A percentile compares a stretch with the other conserved stretches of the same genome.
These are phyloP conservation scores for Paxillus involutus DNA, from an alignment of 768 basidiomycete genomes.

Conservation along the genomic window DNA sequence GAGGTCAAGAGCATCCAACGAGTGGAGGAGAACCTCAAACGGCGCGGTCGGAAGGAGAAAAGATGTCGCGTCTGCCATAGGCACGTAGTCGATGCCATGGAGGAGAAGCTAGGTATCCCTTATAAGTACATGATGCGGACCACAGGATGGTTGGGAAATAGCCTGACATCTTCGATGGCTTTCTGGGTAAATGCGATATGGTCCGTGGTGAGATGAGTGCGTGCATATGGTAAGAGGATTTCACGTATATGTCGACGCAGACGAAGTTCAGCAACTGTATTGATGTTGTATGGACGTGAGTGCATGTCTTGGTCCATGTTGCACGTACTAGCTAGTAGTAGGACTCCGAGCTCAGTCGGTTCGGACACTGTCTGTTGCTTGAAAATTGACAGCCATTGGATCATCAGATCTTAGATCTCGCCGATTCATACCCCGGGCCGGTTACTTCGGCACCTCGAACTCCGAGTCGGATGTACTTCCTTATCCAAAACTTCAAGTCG, in stretches of 20 bases:
- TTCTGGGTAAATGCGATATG: conserved; percentile 54
- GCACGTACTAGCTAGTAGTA: too few species aligned
- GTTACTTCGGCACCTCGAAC: too few species aligned
- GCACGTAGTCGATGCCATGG: conserved; percentile 40
- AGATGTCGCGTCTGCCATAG: conserved; percentile 50
- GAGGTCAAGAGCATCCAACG: conserved; percentile 32
- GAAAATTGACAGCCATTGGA: too few species aligned
- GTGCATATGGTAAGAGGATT: conserved; percentile 54
- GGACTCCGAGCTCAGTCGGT: too few species aligned
- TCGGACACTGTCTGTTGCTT: too few species aligned
- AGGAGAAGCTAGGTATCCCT: conserved; percentile 38
- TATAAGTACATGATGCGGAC: background rate
- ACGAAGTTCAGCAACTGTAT: conserved; percentile 20
- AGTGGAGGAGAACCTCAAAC: conserved; percentile 42
- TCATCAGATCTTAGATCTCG: too few species aligned
- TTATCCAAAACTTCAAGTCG: too few species aligned
- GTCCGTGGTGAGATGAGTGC: conserved; percentile 52
- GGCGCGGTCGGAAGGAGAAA: conserved; percentile 57
- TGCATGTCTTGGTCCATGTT: conserved; percentile 10
- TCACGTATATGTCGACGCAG: conserved; percentile 48
- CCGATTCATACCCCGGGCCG: too few species aligned
- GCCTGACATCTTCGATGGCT: conserved; percentile 43
- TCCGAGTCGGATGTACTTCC: too few species aligned
- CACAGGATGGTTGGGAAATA: background rate
- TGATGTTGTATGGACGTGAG: conserved; percentile 13